Conservation (phyloP, 2,329 filamentous ascomycete genomes). For the Fusarium burgessii region DNA sequence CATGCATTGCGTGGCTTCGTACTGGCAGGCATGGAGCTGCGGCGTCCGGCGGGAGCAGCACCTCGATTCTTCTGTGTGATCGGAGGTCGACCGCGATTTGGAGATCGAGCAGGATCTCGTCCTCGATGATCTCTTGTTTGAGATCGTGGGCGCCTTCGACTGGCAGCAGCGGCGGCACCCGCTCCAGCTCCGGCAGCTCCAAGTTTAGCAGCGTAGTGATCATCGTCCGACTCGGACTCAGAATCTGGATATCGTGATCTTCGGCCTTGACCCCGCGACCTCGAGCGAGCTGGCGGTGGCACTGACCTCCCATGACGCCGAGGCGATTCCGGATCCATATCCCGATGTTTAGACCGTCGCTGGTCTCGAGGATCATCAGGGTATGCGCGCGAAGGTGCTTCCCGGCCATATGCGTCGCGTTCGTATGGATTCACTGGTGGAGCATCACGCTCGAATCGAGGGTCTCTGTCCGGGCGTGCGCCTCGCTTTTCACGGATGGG, state of each 20-base stretch:
- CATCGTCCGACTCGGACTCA: conserved; percentile 38
- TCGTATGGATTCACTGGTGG: conserved; percentile 17
- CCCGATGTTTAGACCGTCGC: conserved; percentile 7
- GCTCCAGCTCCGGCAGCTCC: conserved; percentile 16
- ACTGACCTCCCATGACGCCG: conserved; percentile 34
- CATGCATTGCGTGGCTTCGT: conserved; percentile 45
- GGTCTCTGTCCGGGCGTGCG: conserved; percentile 17
- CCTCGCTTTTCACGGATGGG: conserved; percentile 24
- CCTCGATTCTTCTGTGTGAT: conserved; percentile 30
- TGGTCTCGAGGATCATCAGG: conserved; percentile 14
- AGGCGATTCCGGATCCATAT: conserved; percentile 23
- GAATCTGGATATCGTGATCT: conserved; percentile 25
- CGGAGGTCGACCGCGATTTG: conserved; percentile 43
- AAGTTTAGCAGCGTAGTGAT: conserved; percentile 12
- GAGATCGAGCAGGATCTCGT: conserved; percentile 25
- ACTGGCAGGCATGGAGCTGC: conserved; percentile 51
- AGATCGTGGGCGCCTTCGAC: conserved; percentile 41
- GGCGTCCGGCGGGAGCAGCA: conserved; percentile 39
- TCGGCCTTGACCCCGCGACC: conserved; percentile 29
- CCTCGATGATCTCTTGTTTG: conserved; percentile 37
- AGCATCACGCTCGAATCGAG: conserved; percentile 17
- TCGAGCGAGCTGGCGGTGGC: conserved; percentile 26
- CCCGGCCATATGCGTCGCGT: conserved; percentile 19
- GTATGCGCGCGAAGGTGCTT: conserved; percentile 3
- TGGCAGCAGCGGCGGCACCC: conserved; percentile 12